Percentiles rank a stretch among this genome's conserved stretches.
These are phyloP conservation scores for Fusarium tjaetaba DNA, from an alignment of 2,329 filamentous ascomycete genomes.

Conservation along the genomic window DNA sequence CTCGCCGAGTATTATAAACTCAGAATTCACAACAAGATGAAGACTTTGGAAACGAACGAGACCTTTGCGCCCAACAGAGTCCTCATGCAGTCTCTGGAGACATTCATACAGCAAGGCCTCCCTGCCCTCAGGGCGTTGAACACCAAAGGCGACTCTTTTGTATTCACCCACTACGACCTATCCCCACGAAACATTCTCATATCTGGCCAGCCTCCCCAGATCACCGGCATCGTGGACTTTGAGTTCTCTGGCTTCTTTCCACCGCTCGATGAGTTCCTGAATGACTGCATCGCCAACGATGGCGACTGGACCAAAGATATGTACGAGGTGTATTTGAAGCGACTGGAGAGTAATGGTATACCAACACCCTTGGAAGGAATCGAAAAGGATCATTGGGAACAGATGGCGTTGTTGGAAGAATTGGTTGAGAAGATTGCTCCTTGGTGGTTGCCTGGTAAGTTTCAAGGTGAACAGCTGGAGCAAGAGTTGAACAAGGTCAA, in stretches of 20 bases:
- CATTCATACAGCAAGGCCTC: background rate
- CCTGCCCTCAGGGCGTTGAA: rapidly evolving
- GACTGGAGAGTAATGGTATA: background rate
- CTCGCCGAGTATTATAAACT: background rate
- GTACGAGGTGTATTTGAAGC: background rate
- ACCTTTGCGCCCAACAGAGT: background rate
- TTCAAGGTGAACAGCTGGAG: background rate
- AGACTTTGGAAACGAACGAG: background rate
- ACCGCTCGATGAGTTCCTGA: background rate
- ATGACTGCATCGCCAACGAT: background rate
- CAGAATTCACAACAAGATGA: background rate
- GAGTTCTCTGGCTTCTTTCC: slow-evolving; percentile 22
- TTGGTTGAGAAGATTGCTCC: slow-evolving; percentile 2
- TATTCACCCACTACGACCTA: slow-evolving; percentile 13
- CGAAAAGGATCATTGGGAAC: background rate
- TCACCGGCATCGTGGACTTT: slow-evolving; percentile 15
- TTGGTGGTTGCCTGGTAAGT: slow-evolving; percentile 6
- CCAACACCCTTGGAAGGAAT: background rate
- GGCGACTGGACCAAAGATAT: background rate
- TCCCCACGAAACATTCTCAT: slow-evolving; percentile 13
- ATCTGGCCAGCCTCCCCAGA: background rate
- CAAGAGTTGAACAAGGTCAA: background rate
- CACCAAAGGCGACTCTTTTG: background rate
- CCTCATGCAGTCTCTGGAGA: background rate
- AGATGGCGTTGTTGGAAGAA: background rate